Percentiles rank a stretch among this genome's conserved stretches.
These are phyloP conservation scores for Datura wrightii DNA, from an alignment of 257 asterid species.

Conservation along the genomic window DNA sequence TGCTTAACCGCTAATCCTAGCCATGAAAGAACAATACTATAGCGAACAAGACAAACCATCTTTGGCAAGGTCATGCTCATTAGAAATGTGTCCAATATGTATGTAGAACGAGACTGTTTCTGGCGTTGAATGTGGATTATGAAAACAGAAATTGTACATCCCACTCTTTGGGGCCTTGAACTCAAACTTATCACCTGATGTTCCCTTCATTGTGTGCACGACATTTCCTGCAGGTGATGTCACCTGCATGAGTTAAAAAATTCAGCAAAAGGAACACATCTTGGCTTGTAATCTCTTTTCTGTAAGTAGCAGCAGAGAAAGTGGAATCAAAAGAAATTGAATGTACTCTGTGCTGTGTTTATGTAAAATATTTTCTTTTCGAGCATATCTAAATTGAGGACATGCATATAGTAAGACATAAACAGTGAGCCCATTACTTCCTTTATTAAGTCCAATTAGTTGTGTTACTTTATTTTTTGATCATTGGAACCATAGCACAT, in stretches of 20 bases:
- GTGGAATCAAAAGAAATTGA: not conserved
- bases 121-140: conserved; percentile 70
- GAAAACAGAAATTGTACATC: conserved; percentile 91
- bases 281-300: not conserved
- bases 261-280: conserved; percentile 8
- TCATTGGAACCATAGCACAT: not conserved
- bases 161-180: conserved; percentile 77
- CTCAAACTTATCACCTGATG: conserved; percentile 80
- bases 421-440: not conserved
- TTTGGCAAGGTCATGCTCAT: conserved; percentile 73
- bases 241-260: conserved; percentile 57
- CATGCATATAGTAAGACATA: not conserved
- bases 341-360: not conserved
- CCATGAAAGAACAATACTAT: not conserved
- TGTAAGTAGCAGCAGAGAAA: not conserved
- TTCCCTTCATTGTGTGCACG: conserved; percentile 62
- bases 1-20: not conserved
- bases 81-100: conserved; percentile 85
- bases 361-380: not conserved
- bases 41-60: conserved; percentile 63
- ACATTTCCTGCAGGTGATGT: conserved; percentile 62
- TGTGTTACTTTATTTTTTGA: not conserved
- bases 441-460: not conserved
- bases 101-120: conserved; percentile 87
- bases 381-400: not conserved